phyloP scores from a whole-genome alignment of 2,329 filamentous ascomycete genomes.

The Arthrocladium fulminans region DNA sequence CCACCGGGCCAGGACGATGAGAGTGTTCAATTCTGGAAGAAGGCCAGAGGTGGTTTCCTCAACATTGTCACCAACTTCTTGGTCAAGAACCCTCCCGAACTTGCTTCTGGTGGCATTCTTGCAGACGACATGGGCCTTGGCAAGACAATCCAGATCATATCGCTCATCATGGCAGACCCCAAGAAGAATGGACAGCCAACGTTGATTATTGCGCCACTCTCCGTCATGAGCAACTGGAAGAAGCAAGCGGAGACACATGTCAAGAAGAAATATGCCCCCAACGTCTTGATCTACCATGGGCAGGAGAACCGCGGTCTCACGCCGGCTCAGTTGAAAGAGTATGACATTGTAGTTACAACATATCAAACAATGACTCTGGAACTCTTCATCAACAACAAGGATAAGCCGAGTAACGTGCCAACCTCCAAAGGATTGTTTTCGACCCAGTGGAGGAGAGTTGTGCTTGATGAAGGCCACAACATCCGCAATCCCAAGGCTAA shows the following conservation, averaged over 20 bases:
- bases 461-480: slow-evolving; percentile 74
- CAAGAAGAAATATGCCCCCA: slow-evolving; percentile 51
- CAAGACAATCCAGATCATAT: slow-evolving; percentile 69
- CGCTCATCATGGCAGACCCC: slow-evolving; percentile 57
- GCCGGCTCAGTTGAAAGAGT: slow-evolving; percentile 50
- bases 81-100: slow-evolving; percentile 46
- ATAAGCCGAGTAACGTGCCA: slow-evolving; percentile 33
- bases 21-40: slow-evolving; percentile 71
- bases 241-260: slow-evolving; percentile 69
- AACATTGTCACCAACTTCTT: slow-evolving; percentile 67
- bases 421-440: slow-evolving; percentile 49
- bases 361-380: slow-evolving; percentile 70
- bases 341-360: slow-evolving; percentile 73
- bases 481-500: slow-evolving; percentile 72
- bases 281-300: slow-evolving; percentile 67
- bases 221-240: slow-evolving; percentile 86
- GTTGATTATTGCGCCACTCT: slow-evolving; percentile 71
- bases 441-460: slow-evolving; percentile 65
- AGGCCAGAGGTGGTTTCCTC: slow-evolving; percentile 42
- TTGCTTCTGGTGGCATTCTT: slow-evolving; percentile 74
- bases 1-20: slow-evolving; percentile 53
- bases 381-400: slow-evolving; percentile 43
- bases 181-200: slow-evolving; percentile 39
- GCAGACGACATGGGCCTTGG: slow-evolving; percentile 91
- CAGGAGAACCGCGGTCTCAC: slow-evolving; percentile 44